A percentile compares a stretch with the other conserved stretches of the same genome.
These are phyloP conservation scores for Coffea canephora DNA, from an alignment of 257 asterid species.

Conservation along the genomic window DNA sequence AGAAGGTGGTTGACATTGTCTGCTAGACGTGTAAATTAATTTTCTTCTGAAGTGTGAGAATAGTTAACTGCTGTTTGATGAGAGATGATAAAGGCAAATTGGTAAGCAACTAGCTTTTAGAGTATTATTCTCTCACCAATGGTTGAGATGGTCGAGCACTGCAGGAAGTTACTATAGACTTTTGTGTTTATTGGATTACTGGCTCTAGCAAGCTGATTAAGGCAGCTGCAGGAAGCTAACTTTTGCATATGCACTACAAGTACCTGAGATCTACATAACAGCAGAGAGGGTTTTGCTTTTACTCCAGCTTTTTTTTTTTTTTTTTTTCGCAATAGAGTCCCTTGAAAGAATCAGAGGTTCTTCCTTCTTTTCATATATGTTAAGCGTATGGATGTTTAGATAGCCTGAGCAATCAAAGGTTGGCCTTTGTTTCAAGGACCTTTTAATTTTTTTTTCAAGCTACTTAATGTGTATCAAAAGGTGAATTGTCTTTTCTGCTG, in stretches of 20 bases:
- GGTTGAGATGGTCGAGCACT: background rate
- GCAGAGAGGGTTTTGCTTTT: background rate
- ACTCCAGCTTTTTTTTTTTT: background rate
- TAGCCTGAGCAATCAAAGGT: background rate
- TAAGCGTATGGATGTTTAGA: background rate
- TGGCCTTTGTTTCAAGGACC: background rate
- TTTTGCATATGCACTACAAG: no score
- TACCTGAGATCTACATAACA: background rate
- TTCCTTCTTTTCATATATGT: background rate
- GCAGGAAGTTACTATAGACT: background rate
- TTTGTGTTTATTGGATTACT: background rate
- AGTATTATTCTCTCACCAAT: background rate
- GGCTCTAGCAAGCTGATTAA: background rate
- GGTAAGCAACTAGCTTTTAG: background rate
- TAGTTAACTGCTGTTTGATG: background rate
- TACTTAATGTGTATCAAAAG: background rate
- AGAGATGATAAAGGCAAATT: background rate
- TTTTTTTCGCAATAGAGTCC: background rate
- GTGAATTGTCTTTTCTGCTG: background rate
- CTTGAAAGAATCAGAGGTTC: background rate
- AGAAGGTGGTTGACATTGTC: background rate
- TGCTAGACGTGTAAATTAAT: conserved; percentile 1
- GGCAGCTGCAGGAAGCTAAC: background rate
- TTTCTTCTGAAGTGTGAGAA: background rate
- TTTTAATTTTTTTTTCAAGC: background rate